These are phyloP conservation scores for Oxytropis ochrocephala DNA, from an alignment of 306 rosid species.

Conservation along the genomic window DNA sequence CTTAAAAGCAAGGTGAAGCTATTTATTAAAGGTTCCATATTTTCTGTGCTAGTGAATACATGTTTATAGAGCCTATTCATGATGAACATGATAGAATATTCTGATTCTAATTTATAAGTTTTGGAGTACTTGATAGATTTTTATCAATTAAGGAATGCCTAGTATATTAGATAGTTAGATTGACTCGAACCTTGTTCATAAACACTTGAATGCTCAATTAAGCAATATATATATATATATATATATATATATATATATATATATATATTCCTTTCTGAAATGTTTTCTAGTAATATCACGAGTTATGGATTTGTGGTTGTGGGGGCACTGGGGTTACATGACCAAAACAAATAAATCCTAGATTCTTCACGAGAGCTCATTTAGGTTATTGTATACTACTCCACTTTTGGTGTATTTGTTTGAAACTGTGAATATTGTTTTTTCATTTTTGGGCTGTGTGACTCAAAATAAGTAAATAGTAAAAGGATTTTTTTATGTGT, in stretches of 20 bases:
- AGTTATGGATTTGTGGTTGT: neutral
- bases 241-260: neutral
- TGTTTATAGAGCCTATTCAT: neutral
- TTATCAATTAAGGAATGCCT: neutral
- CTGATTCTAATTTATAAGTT: neutral
- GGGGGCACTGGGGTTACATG: neutral
- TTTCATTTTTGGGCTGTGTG: neutral
- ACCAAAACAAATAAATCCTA: neutral
- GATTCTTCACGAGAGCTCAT: neutral
- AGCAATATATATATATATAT: neutral
- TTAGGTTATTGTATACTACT: neutral
- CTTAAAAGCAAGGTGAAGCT: neutral
- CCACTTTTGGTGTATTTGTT: no score
- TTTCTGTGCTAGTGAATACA: neutral
- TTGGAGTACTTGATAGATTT: neutral
- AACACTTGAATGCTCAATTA: neutral
- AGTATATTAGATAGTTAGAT: neutral
- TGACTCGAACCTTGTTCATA: neutral
- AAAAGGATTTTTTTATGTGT: neutral
- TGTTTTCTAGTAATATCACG: neutral
- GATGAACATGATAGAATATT: neutral
- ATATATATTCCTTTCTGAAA: neutral
- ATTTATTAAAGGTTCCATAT: constrained; percentile 2
- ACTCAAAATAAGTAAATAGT: neutral
- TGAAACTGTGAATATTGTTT: neutral